Evolutionary conservation across 2,329 filamentous ascomycete species (phyloP), one percentile per base, ranked within the genome.

Genomic region (Aulographum hederae): DNA sequence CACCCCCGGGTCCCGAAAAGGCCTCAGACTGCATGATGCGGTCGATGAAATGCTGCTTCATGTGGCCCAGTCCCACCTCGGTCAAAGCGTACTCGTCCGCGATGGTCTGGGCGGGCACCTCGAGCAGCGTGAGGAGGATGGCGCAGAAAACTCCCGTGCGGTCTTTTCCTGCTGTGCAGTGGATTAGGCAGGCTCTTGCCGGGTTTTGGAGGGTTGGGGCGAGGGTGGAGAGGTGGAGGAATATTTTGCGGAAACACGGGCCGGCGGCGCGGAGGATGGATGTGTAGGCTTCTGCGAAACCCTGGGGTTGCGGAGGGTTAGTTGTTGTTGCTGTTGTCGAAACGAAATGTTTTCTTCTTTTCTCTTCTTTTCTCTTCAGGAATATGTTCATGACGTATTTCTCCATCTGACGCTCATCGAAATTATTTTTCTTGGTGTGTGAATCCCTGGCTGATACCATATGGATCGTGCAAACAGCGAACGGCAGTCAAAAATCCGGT

Each of bases 141-240:
- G 74, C 78, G 30, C 69, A 67, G 28, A 81, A 53, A 4, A 84
- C 63, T 2, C 78, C 78, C 0, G 78, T 84, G 27, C 78, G 63
- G 48, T 85, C 78, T 51, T 85, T 85, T 10, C 78, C 78, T 0
- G 74, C 76, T 0, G 76, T 78, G 50, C 78, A 84, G 45, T 85
- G 77, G 8, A 38, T 16, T n/a, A 38, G 8, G 72, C 38, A 12
- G 67, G 63, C 8, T 52, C 43, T 2, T 52, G 43, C 2, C 58
- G 46, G 40, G 4, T 46, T 41, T 6, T 16, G 23, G 4, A 17
- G 42, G 6, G 44, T 38, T 6, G 53, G 41, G 16, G 51, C 44
- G 5, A 48, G 31, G 31, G 51, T 35, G 39, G 43, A 66, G 49
- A 81, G 54, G 41, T 79, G 67, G 12, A 52, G 46, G 25, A 81